phyloP scores from a whole-genome alignment of 1,284 basidiomycete genomes.

The Moniliophthora roreri region DNA sequence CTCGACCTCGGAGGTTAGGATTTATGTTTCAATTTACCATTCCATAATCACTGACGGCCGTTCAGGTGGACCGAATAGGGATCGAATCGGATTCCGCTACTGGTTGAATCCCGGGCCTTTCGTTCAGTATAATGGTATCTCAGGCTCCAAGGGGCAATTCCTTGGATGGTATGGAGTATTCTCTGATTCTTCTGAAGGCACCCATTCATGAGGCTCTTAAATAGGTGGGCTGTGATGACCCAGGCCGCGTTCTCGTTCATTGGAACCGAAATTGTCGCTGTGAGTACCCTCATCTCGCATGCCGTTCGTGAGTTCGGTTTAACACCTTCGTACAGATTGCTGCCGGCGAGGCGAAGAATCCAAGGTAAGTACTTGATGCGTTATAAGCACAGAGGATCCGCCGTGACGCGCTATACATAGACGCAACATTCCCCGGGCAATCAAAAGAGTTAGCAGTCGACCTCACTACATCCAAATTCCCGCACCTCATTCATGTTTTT shows the following conservation, averaged over 20 bases:
- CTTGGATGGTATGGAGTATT: constrained; percentile 42
- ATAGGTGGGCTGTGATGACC: constrained; percentile 55
- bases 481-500: neutral
- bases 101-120: constrained; percentile 80
- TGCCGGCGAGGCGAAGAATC: constrained; percentile 76
- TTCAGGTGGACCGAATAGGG: constrained; percentile 46
- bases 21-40: neutral
- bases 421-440: constrained; percentile 66
- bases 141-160: constrained; percentile 64
- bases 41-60: neutral
- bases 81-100: constrained; percentile 58
- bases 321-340: constrained; percentile 54
- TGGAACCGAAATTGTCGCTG: constrained; percentile 84
- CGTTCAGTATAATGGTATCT: constrained; percentile 51
- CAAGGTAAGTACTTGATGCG: constrained; percentile 29
- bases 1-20: constrained; percentile 68
- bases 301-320: neutral
- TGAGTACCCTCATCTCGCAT: constrained; percentile 34
- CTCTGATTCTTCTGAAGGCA: neutral
- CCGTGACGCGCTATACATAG: neutral
- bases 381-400: no score
- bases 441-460: constrained; percentile 42
- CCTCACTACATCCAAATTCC: neutral
- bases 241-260: constrained; percentile 85
- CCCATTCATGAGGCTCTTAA: neutral